phyloP scores from a whole-genome alignment of 805 yeast genomes.

The Yarrowia phangngaensis region DNA sequence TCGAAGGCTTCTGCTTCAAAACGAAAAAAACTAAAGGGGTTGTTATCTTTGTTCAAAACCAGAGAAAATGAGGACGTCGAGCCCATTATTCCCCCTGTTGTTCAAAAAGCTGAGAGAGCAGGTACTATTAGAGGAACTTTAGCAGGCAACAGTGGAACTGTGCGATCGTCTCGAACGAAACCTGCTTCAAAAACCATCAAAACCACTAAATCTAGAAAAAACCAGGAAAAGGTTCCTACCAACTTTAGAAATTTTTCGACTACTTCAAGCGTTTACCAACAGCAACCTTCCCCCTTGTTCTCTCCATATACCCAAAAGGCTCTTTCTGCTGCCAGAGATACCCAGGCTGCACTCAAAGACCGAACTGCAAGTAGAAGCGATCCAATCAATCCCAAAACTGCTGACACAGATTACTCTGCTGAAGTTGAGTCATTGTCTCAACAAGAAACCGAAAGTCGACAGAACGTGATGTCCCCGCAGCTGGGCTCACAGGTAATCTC shows the following conservation, averaged over 20 bases:
- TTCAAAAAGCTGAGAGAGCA: conserved; percentile 3
- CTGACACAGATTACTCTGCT: conserved; percentile 9
- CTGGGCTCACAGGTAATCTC: conserved; percentile 8
- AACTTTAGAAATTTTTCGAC: conserved; percentile 7
- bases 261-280: neutral
- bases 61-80: neutral
- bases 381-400: neutral
- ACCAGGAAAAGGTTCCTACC: no score
- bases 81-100: conserved; percentile 2
- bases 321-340: neutral
- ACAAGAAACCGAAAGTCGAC: neutral
- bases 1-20: neutral
- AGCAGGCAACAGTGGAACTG: no score
- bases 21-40: neutral
- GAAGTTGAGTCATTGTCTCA: conserved; percentile 10
- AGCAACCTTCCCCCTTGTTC: conserved; percentile 2
- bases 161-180: no score
- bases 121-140: no score
- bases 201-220: no score
- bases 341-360: conserved; percentile 1
- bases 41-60: conserved; percentile 7
- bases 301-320: conserved; percentile 9
- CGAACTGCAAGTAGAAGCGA: conserved; percentile 1
- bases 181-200: no score
- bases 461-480: conserved; percentile 10